Evolutionary conservation across 2,329 filamentous ascomycete genomes (phyloP).

Genomic region (Didymella segeticola): DNA sequence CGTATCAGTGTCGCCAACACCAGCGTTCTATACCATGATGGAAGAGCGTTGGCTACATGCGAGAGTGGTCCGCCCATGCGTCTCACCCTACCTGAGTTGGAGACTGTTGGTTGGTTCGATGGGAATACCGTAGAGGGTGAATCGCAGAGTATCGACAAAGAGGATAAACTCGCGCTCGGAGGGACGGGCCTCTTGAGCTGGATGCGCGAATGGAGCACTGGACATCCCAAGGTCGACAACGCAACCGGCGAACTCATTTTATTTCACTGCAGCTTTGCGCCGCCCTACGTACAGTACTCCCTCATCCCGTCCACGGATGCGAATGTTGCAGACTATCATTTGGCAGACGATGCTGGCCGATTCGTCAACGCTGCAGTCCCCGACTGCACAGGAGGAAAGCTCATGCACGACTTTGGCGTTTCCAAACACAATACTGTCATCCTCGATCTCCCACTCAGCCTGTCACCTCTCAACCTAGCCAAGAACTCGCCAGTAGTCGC

Average conservation of each 20-base stretch:
- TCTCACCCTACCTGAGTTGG: constrained; percentile 66
- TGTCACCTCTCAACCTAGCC: constrained; percentile 68
- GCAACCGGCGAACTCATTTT: constrained; percentile 69
- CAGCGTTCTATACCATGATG: constrained; percentile 70
- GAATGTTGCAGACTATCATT: constrained; percentile 10
- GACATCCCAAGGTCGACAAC: constrained; percentile 72
- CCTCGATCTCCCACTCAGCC: constrained; percentile 70
- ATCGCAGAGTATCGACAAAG: constrained; percentile 35
- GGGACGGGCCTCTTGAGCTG: constrained; percentile 64
- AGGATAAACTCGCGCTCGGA: constrained; percentile 53
- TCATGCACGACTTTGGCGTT: constrained; percentile 80
- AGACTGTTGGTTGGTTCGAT: constrained; percentile 75
- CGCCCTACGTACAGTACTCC: constrained; percentile 73
- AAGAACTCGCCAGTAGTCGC: constrained; percentile 64
- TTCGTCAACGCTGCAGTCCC: constrained; percentile 64
- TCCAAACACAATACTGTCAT: constrained; percentile 69
- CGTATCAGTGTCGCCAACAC: constrained; percentile 77
- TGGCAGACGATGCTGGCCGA: constrained; percentile 15
- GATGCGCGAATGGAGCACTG: constrained; percentile 75
- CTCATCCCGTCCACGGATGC: constrained; percentile 53
- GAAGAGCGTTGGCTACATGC: constrained; percentile 71
- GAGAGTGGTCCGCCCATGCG: constrained; percentile 75
- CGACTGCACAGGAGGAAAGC: constrained; percentile 68
- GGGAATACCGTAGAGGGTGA: constrained; percentile 63
- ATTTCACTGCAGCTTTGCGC: constrained; percentile 70